Evolutionary conservation across 441 rosid genomes (phyloP), one percentile per base, ranked within the genome.

Genomic region (Capsella rubella): DNA sequence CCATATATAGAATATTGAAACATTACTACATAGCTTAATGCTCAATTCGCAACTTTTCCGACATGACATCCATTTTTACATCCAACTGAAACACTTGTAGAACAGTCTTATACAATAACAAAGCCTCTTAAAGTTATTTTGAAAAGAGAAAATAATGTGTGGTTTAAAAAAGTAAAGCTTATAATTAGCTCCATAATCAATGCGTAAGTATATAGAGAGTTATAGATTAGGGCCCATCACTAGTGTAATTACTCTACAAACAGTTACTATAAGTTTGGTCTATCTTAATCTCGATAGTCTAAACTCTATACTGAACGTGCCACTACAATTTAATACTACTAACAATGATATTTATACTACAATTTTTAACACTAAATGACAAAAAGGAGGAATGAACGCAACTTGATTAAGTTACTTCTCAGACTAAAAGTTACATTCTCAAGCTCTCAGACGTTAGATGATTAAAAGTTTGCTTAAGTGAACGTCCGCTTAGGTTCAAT

Each of bases 221-320:
- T 14, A 60, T 75, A 75, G 78, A 46, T 51, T 16, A 69, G 74
- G 74, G 18, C 64, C 70, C 58, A 69, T 62, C 32, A 21, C 58
- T 69, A 46, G 46, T 55, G 70, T 62, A 55, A 63, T 76, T 55
- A 69, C 53, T 55, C 54, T 25, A 62, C 45, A 55, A 69, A 69
- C 79, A 76, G 71, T 76, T 12, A 21, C 25, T 21, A 42, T 42
- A 18, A 76, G 74, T 69, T 69, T 35, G 70, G 64, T 61, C 21
- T 45, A 53, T 58, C 16, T 43, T 34, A 2, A 21, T 21, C 40
- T 64, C 15, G 40, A 61, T 31, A 13, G 32, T 29, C 29, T 54
- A 72, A 32, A 14, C 50, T 29, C 29, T 54, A 72, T 14, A 14
- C 50, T 34, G 16, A 43, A 45, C 15, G 49, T 58, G 73, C 54